Conservation (phyloP, 176 grass and related monocot species). For the Ensete ventricosum region DNA sequence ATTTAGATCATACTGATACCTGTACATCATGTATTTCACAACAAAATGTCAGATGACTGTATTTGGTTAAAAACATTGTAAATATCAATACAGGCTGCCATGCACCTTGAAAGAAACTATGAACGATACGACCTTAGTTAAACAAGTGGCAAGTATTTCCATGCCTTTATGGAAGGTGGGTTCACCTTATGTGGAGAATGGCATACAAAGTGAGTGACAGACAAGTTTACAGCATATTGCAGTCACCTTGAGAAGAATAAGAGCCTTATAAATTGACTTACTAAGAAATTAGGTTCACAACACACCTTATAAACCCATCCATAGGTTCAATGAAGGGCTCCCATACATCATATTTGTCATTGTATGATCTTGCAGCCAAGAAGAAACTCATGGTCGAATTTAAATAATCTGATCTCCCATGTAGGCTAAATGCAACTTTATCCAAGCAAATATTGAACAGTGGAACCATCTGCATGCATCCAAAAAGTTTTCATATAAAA, state of each 20-base stretch:
- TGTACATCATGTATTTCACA: conserved; percentile 19
- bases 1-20: conserved; percentile 84
- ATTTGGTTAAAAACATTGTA: background rate
- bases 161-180: too few relatives aligned
- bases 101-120: too few relatives aligned
- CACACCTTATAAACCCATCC: conserved; percentile 91
- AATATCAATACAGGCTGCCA: background rate
- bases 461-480: conserved; percentile 70
- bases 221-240: background rate
- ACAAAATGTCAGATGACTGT: background rate
- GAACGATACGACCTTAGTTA: too few relatives aligned
- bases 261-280: background rate
- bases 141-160: too few relatives aligned
- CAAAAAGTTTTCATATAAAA: background rate
- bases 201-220: background rate
- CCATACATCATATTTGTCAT: conserved; percentile 87
- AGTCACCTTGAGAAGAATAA: background rate
- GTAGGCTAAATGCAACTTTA: conserved; percentile 64
- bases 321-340: conserved; percentile 91
- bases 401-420: conserved; percentile 63
- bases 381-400: conserved; percentile 79
- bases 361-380: conserved; percentile 73
- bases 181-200: background rate
- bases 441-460: conserved; percentile 70
- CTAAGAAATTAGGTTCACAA: background rate